These are phyloP conservation scores for Geotrichum fermentans DNA, from an alignment of 1,139 yeast genomes.

Conservation along the genomic window DNA sequence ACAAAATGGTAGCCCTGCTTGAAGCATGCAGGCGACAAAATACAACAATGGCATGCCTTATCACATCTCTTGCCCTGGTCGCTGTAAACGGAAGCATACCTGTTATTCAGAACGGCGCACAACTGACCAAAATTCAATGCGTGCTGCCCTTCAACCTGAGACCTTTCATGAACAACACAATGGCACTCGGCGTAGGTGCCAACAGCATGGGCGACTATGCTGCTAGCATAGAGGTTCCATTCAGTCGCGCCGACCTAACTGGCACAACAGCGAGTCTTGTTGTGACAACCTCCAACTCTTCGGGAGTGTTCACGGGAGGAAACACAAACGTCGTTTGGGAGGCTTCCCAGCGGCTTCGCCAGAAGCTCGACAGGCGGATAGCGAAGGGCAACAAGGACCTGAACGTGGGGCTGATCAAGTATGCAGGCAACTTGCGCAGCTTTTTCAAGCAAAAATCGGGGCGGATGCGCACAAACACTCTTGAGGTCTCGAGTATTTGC, in stretches of 20 bases:
- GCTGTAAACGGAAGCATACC: conserved; percentile 1
- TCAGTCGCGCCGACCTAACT: neutral
- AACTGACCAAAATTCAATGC: neutral
- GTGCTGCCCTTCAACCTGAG: conserved; percentile 3
- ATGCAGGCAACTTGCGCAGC: neutral
- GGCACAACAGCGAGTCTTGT: too few species aligned
- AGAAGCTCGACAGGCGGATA: neutral
- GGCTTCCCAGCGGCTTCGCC: neutral
- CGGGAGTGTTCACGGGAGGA: neutral
- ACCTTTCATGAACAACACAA: neutral
- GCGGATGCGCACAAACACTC: neutral
- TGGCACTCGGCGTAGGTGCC: neutral
- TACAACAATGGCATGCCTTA: neutral
- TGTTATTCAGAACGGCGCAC: neutral
- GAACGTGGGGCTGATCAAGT: conserved; percentile 6
- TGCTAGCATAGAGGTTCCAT: conserved; percentile 1
- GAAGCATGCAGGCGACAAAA: neutral
- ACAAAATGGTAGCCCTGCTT: neutral
- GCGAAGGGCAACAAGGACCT: conserved; percentile 1
- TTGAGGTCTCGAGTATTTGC: neutral
- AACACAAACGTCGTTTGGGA: neutral
- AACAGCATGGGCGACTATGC: conserved; percentile 6
- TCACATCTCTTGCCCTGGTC: conserved; percentile 3
- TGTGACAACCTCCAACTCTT: neutral
- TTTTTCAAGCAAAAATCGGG: conserved; percentile 1